A percentile compares a stretch with the other conserved stretches of the same genome.
These are phyloP conservation scores for Escallonia rubra DNA, from an alignment of 129 eudicot species.

Conservation along the genomic window DNA sequence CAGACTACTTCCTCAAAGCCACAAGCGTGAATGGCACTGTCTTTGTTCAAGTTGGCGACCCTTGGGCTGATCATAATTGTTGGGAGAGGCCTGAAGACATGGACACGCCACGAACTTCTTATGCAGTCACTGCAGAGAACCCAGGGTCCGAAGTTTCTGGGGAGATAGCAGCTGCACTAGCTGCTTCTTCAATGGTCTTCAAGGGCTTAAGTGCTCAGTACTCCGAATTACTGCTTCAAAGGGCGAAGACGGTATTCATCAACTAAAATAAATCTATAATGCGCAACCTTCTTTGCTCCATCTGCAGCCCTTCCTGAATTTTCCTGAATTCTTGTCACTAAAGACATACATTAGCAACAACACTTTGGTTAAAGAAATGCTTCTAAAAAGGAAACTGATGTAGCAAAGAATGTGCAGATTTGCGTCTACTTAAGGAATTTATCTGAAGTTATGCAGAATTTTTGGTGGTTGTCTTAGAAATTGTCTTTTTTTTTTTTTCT, in stretches of 20 bases:
- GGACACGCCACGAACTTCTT: constrained; percentile 60
- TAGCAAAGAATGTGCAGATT: not conserved
- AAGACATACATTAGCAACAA: not conserved
- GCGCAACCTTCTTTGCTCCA: too few species aligned
- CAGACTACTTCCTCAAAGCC: constrained; percentile 57
- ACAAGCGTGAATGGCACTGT: constrained; percentile 38
- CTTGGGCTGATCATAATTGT: constrained; percentile 45
- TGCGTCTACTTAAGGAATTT: not conserved
- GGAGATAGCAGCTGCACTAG: constrained; percentile 76
- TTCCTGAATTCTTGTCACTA: not conserved
- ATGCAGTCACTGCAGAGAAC: constrained; percentile 25
- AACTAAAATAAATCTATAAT: not conserved
- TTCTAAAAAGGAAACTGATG: not conserved
- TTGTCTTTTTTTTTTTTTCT: too few species aligned
- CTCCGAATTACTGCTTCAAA: constrained; percentile 38
- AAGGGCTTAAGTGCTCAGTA: constrained; percentile 27
- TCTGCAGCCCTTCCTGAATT: not conserved
- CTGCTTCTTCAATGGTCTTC: constrained; percentile 58
- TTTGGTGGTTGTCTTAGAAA: not conserved
- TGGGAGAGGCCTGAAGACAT: constrained; percentile 89
- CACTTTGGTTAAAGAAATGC: not conserved
- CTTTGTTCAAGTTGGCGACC: constrained; percentile 66
- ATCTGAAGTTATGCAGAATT: not conserved
- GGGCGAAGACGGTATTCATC: constrained; percentile 38
- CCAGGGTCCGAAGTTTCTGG: constrained; percentile 76